Evolutionary conservation across 495 filamentous ascomycete species (phyloP).

Genomic region (Penicillium desertorum): DNA sequence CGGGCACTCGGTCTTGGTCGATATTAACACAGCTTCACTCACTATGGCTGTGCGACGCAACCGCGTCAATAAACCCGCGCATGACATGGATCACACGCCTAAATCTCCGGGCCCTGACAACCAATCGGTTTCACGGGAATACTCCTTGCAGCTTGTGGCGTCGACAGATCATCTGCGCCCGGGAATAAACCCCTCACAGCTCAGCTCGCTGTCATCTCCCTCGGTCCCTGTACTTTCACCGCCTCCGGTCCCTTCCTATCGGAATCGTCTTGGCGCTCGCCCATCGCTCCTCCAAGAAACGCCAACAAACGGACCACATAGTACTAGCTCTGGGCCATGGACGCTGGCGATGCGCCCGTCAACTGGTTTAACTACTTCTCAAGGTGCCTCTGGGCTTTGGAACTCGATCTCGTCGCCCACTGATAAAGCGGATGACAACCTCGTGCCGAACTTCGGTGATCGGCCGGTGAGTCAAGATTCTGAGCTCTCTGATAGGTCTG

Average conservation of each 20-base stretch:
- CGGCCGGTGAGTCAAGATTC: slow-evolving; percentile 22
- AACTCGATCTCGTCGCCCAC: slow-evolving; percentile 27
- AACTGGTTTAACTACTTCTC: slow-evolving; percentile 20
- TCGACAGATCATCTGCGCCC: slow-evolving; percentile 78
- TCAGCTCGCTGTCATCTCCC: slow-evolving; percentile 33
- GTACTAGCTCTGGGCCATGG: slow-evolving; percentile 30
- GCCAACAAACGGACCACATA: slow-evolving; percentile 28
- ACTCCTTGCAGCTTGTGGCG: slow-evolving; percentile 73
- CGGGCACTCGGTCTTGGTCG: slow-evolving; percentile 81
- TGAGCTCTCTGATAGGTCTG: slow-evolving; percentile 10
- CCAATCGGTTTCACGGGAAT: slow-evolving; percentile 54
- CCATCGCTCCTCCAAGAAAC: slow-evolving; percentile 28
- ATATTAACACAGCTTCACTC: slow-evolving; percentile 85
- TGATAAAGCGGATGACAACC: slow-evolving; percentile 29
- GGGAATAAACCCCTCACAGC: slow-evolving; percentile 38
- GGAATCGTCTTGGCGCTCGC: slow-evolving; percentile 33
- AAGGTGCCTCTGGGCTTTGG: slow-evolving; percentile 37
- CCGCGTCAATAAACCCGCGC: slow-evolving; percentile 25
- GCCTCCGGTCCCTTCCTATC: slow-evolving; percentile 30
- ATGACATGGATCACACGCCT: slow-evolving; percentile 21
- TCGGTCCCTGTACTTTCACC: slow-evolving; percentile 25
- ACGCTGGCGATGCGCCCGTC: slow-evolving; percentile 25
- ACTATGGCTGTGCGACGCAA: slow-evolving; percentile 82
- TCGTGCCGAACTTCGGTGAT: slow-evolving; percentile 41
- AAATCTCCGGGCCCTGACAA: slow-evolving; percentile 25